Evolutionary conservation across 305 asterid species (phyloP).

Genomic region (Coffea humblotiana): DNA sequence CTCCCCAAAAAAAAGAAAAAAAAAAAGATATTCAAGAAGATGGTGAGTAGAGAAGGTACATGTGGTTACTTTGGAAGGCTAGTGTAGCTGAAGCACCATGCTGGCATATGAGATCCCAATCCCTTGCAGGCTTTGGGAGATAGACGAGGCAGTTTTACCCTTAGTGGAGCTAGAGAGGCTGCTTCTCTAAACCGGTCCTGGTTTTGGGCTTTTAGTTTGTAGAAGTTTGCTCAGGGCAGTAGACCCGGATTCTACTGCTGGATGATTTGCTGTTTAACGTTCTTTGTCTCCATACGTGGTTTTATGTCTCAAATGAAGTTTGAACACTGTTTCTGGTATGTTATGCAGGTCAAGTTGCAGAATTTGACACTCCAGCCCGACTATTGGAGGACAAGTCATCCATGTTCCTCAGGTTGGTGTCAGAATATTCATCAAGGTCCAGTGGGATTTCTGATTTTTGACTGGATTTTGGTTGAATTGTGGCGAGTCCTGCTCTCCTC

Average conservation of each 20-base stretch:
- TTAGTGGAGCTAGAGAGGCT: neutral
- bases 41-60: neutral
- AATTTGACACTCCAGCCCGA: conserved; percentile 81
- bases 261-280: neutral
- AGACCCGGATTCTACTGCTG: neutral
- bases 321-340: conserved; percentile 11
- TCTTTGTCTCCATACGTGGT: neutral
- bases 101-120: neutral
- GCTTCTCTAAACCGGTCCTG: neutral
- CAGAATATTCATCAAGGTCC: conserved; percentile 86
- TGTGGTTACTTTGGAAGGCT: neutral
- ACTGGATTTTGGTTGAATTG: conserved; percentile 13
- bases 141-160: neutral
- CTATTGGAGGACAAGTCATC: conserved; percentile 91
- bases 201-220: neutral
- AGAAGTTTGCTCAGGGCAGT: neutral
- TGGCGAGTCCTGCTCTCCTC: conserved; percentile 8
- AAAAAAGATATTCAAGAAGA: neutral
- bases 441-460: conserved; percentile 56
- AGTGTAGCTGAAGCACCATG: neutral
- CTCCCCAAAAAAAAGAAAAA: neutral
- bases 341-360: conserved; percentile 83
- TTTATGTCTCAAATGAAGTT: neutral
- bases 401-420: conserved; percentile 90
- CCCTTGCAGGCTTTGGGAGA: neutral